Conservation (phyloP, 495 filamentous ascomycete genomes). For the Xylaria palmicola region DNA sequence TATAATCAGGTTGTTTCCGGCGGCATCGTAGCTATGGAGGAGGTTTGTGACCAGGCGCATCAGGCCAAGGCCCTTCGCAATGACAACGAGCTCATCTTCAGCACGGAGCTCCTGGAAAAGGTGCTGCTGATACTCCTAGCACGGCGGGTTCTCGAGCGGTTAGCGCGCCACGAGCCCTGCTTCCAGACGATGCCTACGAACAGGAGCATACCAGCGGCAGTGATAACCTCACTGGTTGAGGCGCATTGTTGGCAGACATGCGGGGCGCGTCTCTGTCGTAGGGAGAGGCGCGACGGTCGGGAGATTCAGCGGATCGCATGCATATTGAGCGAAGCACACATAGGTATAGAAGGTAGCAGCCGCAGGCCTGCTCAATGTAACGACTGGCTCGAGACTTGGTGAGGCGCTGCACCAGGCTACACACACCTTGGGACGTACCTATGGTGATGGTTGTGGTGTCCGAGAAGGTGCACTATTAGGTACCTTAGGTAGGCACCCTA, state of each 20-base stretch:
- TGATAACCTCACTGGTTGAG: constrained; percentile 83
- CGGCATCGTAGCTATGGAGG: constrained; percentile 93
- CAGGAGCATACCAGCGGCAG: constrained; percentile 69
- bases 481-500: no score
- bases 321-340: constrained; percentile 17
- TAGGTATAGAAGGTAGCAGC: neutral
- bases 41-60: constrained; percentile 89
- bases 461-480: no score
- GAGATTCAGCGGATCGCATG: constrained; percentile 19
- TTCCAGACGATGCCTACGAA: neutral
- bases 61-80: constrained; percentile 89
- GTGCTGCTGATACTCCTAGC: constrained; percentile 77
- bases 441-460: neutral
- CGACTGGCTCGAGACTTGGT: neutral
- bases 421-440: neutral
- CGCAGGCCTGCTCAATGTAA: no score
- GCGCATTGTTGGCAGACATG: constrained; percentile 54
- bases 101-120: constrained; percentile 85
- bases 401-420: neutral
- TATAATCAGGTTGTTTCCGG: constrained; percentile 87
- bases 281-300: constrained; percentile 13
- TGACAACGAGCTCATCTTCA: constrained; percentile 89
- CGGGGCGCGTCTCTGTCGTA: constrained; percentile 29
- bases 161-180: neutral
- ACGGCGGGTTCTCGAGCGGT: neutral